Base-by-base conservation (phyloP, 805 yeast genomes). In the Dipodascus geniculatus region DNA sequence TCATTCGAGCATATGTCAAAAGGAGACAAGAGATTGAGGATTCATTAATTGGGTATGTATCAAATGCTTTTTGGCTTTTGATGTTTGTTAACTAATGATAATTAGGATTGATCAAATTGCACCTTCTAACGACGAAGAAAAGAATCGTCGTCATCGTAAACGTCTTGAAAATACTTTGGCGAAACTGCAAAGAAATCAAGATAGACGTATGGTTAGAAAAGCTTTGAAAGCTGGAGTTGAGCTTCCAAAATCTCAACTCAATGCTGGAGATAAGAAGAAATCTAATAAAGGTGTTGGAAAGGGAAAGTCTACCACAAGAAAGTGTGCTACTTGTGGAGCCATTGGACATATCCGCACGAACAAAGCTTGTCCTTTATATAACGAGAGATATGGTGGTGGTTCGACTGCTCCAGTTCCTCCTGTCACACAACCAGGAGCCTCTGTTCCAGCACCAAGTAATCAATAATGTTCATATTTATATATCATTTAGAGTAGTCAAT, bases 301-400 rank as follows among this genome's bases (percentile, higher is more conserved):
- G 61, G 85, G 85, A 31, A 83, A 83, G 61, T 75, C 83, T 28
- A 81, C 80, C 3, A 83, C 85, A 6, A 75, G 99, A 65, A 80
- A 87, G 63, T 91, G 99, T 71, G 90, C 95, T 2, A 84, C 93
- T 0, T 91, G 99, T 75, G 98, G 98, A 22, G 93, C 91, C 11
- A 76, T 86, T 58, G 99, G 98, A 0, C 99, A 91, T 67, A 91
- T 91, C 57, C 78, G 93, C 65, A 91, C 99, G 1, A 56, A 56
- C 66, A 85, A 84, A 63, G 73, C 91, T 1, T 91, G 99, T 71
- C 99, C 98, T 16, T 76, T 89, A 78, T 91, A 86, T 65, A 80
- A 78, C 57, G 81, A 78, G 55, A 61, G 64, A 48, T 64, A 63
- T 54, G 60, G 66, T 4, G 44, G 44, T n/a, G 44, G 44, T 14